A percentile compares a stretch with the other conserved stretches of the same genome.
Conservation (phyloP, 2,329 filamentous ascomycete species). For the Fusarium praegraminearum region DNA sequence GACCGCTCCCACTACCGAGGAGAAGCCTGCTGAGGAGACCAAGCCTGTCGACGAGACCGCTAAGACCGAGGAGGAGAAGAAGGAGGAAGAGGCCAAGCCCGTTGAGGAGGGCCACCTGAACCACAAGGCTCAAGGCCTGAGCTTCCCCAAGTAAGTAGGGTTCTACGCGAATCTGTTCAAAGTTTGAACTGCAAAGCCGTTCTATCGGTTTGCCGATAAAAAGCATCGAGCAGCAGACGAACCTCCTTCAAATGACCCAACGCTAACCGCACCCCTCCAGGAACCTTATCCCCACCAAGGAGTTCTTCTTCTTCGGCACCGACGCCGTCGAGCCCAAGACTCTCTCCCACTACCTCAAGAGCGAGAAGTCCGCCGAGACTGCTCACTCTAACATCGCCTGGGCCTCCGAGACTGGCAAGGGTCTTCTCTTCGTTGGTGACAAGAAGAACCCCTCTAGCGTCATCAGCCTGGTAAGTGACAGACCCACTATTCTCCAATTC, state of each 20-base stretch:
- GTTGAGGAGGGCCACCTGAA: constrained; percentile 86
- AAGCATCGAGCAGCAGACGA: not conserved
- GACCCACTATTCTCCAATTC: constrained; percentile 30
- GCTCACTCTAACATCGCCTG: constrained; percentile 87
- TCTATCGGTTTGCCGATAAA: not conserved
- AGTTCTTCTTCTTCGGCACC: constrained; percentile 88
- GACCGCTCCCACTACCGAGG: constrained; percentile 54
- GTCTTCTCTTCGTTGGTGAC: constrained; percentile 90
- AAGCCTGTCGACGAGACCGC: constrained; percentile 58
- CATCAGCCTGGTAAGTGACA: constrained; percentile 81
- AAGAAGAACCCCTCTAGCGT: constrained; percentile 84
- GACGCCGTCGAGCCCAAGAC: constrained; percentile 80
- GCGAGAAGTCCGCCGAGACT: constrained; percentile 82
- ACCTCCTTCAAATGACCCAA: not conserved
- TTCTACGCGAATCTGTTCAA: not conserved
- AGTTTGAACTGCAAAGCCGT: not conserved
- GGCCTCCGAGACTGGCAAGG: constrained; percentile 94
- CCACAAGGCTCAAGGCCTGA: constrained; percentile 88
- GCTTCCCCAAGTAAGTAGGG: constrained; percentile 82
- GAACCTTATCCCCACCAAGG: constrained; percentile 91
- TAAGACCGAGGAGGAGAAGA: constrained; percentile 58
- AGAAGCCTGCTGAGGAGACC: constrained; percentile 59
- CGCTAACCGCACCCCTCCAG: constrained; percentile 59
- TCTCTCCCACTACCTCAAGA: constrained; percentile 82
- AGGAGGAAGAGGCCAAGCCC: constrained; percentile 73